phyloP scores from a whole-genome alignment of 192 early-diverging fungal genomes.

The Coemansia sp. region DNA sequence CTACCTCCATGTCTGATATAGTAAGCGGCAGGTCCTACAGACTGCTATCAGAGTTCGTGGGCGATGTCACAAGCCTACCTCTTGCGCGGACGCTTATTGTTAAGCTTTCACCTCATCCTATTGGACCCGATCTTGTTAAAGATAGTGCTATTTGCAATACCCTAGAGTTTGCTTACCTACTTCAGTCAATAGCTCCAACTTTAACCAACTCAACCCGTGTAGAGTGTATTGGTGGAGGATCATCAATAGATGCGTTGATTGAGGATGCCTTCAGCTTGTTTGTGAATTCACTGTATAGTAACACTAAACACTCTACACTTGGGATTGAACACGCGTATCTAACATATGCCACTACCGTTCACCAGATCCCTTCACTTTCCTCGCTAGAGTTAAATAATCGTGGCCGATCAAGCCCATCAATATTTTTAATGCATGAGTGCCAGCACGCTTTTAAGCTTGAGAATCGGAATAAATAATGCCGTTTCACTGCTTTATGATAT shows the following conservation, averaged over 20 bases:
- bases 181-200: background rate
- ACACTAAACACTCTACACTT: background rate
- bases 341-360: background rate
- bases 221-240: background rate
- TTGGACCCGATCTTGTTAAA: background rate
- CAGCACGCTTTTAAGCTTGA: background rate
- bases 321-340: background rate
- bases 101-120: background rate
- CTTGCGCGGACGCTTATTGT: background rate
- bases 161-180: background rate
- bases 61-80: background rate
- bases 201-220: background rate
- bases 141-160: background rate
- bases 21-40: background rate
- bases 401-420: background rate
- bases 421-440: background rate
- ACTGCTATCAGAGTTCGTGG: background rate
- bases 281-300: background rate
- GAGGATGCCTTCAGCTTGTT: background rate
- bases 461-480: background rate
- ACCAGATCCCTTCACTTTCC: background rate
- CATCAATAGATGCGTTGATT: background rate
- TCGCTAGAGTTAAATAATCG: background rate
- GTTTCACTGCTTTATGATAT: background rate
- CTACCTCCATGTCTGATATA: background rate